Base-by-base conservation (phyloP, 192 early-diverging fungal genomes). In the Umbelopsis sp. region DNA sequence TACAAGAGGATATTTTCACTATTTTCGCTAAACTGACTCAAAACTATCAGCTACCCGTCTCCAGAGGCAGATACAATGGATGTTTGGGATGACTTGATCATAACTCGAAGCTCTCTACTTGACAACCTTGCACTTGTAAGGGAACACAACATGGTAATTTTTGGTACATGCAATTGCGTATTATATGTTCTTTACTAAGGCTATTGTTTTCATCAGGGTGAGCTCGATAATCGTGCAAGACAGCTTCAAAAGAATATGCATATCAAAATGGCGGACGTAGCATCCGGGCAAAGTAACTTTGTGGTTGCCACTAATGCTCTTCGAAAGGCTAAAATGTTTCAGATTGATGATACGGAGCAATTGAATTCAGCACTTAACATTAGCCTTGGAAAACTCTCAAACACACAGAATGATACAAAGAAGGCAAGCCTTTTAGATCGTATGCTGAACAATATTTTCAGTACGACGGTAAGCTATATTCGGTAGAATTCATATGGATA, bases 71-170 rank as follows among this genome's bases (percentile, higher is more conserved):
- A 89, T 72, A 66, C 80, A 0, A 88, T 91, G 68, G 74, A 81
- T 20, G 77, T 81, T 11, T 92, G 91, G 91, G 80, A 88, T 62
- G 88, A 91, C 68, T 54, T 91, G 22, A 73, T 88, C 26, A 76
- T 82, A 10, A 71, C 73, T 4, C 71, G 90, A 44, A 75, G 81
- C 8, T 32, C 76, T 7, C 81, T 88, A 77, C 76, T 88, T 53
- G 79, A 62, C 17, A 17, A 17, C 16, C 56, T 62, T 16, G 16
- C 56, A 62, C 31, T 32, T 20, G 29, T 62, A 9, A 62, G 5
- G 17, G 26, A 20, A 3, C 16, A 29, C 34, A 62, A 34, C 20
- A 31, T 62, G 17, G 56, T 62, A 20, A 62, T 17, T 49, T 26
- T 29, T 17, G 14, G 38, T 6, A 4, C 12, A 6, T 41, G 38